Evolutionary conservation across 2,329 filamentous ascomycete species (phyloP), one percentile per base, ranked within the genome.

Genomic region (Thermothelomyces thermophilus): DNA sequence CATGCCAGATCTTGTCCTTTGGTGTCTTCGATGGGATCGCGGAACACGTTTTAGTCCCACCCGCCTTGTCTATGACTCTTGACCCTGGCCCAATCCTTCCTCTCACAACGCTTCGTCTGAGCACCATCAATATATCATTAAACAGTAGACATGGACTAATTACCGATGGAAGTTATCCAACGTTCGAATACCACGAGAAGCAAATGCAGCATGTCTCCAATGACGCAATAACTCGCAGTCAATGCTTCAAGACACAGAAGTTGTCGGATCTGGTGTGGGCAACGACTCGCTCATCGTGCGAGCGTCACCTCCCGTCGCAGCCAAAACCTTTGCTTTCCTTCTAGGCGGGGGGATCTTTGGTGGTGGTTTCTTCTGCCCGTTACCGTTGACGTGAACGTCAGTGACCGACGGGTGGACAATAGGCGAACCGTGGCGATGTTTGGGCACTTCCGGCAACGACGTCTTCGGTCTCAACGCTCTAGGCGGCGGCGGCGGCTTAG

Each of bases 381-480:
- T 39, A 30, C 57, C 48, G 48, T 51, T 53, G 6, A 49, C 24
- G 24, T 56, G 51, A 11, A 58, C 7, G 2, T 30, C 47, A 26
- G 47, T 42, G 11, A 56, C 33, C 4, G 52, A 20, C 7, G 53
- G 16, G 11, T 51, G 37, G 41, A 48, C 33, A 41, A 67, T 63
- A 2, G 74, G 74, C 4, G 70, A 64, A 7, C 79, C 78, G 51
- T 81, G 77, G 2, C 75, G 69, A 53, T 81, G 77, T 58, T 68
- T 77, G 2, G 79, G 79, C 17, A 82, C 75, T 41, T 71, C 73
- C 2, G 79, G 79, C 4, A 78, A 63, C 2, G 69, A 68, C 57
- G 73, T 77, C 61, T 73, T 77, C 7, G 69, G 58, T 51, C 64
- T 69, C 26, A 62, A 48, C 10, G 48, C 44, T 28, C 51, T 62